These are phyloP conservation scores for Amanita subjunquillea DNA, from an alignment of 768 basidiomycete species.

Conservation along the genomic window DNA sequence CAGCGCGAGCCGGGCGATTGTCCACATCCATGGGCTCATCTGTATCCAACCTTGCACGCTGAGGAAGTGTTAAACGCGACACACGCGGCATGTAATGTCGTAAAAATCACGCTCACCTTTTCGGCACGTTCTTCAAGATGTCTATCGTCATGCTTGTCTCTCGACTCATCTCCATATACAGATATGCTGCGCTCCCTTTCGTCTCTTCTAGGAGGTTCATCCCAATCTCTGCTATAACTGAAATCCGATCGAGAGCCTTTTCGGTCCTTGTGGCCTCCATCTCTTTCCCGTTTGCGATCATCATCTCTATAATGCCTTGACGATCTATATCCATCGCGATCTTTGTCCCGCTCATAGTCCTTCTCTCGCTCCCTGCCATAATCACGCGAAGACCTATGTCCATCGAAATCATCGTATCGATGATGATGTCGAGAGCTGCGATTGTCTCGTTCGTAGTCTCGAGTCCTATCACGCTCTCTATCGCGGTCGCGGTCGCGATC, in stretches of 20 bases:
- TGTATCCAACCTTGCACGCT: constrained; percentile 47
- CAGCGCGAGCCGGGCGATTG: constrained; percentile 40
- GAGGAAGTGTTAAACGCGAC: constrained; percentile 4
- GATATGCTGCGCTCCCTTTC: constrained; percentile 27
- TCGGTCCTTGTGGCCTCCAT: constrained; percentile 30
- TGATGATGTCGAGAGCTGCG: constrained; percentile 36
- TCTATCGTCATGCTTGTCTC: constrained; percentile 45
- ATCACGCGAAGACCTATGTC: constrained; percentile 28
- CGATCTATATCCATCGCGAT: constrained; percentile 30
- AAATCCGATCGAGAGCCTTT: constrained; percentile 22
- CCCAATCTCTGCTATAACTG: constrained; percentile 31
- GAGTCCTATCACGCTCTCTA: constrained; percentile 25
- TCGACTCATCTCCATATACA: constrained; percentile 28
- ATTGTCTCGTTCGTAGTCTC: constrained; percentile 24
- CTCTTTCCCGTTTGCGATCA: constrained; percentile 42
- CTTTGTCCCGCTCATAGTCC: constrained; percentile 28
- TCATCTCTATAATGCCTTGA: constrained; percentile 44
- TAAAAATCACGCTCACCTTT: constrained; percentile 36
- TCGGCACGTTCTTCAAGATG: constrained; percentile 48
- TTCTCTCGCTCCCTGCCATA: constrained; percentile 29
- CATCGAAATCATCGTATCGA: constrained; percentile 41
- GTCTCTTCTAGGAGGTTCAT: constrained; percentile 30
- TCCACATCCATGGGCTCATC: constrained; percentile 34
- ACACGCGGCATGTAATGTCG: constrained; percentile 7
- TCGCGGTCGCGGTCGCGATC: constrained; percentile 34